Evolutionary conservation across 768 basidiomycete genomes (phyloP).

Genomic region (Pleurotus salmoneostramineus): DNA sequence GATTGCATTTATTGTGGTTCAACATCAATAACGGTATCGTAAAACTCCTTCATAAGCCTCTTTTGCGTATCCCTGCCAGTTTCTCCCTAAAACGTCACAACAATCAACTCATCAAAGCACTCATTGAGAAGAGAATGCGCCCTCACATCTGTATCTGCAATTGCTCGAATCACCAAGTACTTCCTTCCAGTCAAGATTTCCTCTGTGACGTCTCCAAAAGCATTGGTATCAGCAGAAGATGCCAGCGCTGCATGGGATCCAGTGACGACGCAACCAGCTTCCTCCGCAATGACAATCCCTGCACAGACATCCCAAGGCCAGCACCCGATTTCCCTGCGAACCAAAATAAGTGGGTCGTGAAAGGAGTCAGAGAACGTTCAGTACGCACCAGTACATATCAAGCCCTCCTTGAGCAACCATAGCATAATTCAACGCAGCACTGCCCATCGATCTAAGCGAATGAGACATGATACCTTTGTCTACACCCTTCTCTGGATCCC

Average conservation of each 20-base stretch:
- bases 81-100: conserved; percentile 39
- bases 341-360: not conserved
- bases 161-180: conserved; percentile 72
- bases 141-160: conserved; percentile 54
- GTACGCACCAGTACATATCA: conserved; percentile 79
- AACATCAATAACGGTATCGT: conserved; percentile 73
- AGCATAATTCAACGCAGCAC: conserved; percentile 78
- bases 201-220: conserved; percentile 62
- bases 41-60: conserved; percentile 82
- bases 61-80: conserved; percentile 68
- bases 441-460: conserved; percentile 78
- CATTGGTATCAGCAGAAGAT: conserved; percentile 25
- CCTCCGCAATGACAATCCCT: conserved; percentile 86
- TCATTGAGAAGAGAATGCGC: not conserved
- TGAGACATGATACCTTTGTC: conserved; percentile 81
- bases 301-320: conserved; percentile 91
- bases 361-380: not conserved
- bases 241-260: conserved; percentile 56
- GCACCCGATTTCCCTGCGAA: conserved; percentile 72
- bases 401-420: conserved; percentile 86
- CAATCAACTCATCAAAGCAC: not conserved
- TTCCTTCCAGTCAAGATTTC: conserved; percentile 75
- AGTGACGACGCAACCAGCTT: conserved; percentile 80
- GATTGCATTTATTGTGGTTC: conserved; percentile 39
- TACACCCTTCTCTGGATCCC: conserved; percentile 59